Base-by-base conservation (phyloP, 805 yeast genomes). In the Hanseniaspora taiwanica region DNA sequence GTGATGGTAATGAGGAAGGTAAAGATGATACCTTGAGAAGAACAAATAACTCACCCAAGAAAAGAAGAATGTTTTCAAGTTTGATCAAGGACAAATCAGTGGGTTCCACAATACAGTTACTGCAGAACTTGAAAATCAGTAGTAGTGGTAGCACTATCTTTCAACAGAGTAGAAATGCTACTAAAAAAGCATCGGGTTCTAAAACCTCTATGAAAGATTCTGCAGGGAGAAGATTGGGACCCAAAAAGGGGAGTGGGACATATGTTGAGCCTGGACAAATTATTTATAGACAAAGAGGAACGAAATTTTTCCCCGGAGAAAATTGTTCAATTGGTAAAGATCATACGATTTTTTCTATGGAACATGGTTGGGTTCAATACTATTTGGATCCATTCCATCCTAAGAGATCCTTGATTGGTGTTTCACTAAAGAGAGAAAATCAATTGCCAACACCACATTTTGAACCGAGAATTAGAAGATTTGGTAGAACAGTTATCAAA, bases 371-470 rank as follows among this genome's bases (percentile, higher is more conserved):
- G 58, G 96, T 89, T 23, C 74, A 93, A 47, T 91, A 74, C 62
- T 91, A 91, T 61, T 64, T 79, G 45, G 96, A 91, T 65, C 97
- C 98, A 4, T 91, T 91, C 69, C 97, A 91, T 55, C 96, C 97
- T 34, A 74, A 76, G 57, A 76, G 96, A 56, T 81, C 78, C 55
- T 84, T 83, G 55, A 81, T 86, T 47, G 98, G 98, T 31, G 77
- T 91, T 29, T 86, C 94, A 0, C 68, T 91, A 39, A 64, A 63
- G 29, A 69, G 70, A 44, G 81, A 77, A 2, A 61, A 72, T 27
- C 64, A 66, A 45, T 69, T 89, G 27, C 98, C 98, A 33, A 76
- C 84, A 13, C 82, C 89, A 6, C 97, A 91, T 59, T 89, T 87
- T 59, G 80, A 69, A n/a, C 96, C 97, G 34, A 71, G 86, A 36